Evolutionary conservation across 495 filamentous ascomycete species (phyloP), one percentile per base, ranked within the genome.

Genomic region (Lophiostoma macrostomum): DNA sequence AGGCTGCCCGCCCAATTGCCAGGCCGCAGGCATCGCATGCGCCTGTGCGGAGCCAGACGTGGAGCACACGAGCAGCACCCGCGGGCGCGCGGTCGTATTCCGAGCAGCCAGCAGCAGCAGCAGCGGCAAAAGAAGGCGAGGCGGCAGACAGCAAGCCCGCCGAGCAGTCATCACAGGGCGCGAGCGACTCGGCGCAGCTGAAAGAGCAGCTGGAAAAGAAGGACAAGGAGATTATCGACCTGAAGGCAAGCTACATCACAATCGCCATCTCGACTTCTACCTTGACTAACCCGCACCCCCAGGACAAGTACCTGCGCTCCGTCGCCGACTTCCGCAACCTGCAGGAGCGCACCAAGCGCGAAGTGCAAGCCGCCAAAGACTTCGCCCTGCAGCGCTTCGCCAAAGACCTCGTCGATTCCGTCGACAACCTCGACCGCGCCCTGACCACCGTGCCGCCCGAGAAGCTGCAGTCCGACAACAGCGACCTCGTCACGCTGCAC

Each of bases 311-410:
- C 69, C 81, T 93, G 41, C 93, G 93, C 62, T 85, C 83, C 37
- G 87, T 96, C 54, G 93, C 93, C 68, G 93, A 97, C 58, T 97
- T 91, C 79, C 88, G 88, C 63, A 98, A 96, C 74, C 86, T 97
- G 30, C 91, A 96, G 76, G 88, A 95, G 58, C 88, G 93, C 62
- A 91, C 88, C 5, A 84, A 86, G 72, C 89, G 94, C 61, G 94
- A 98, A 37, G 82, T 93, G 70, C 86, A 94, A 66, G 69, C 77
- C 28, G 86, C 90, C 31, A 84, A 60, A 44, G 88, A 94, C 74
- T 98, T 91, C 63, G 94, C 94, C 51, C 90, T 98, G 68, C 88
- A 95, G 69, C 80, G 83, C 46, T 98, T 98, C 73, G 89, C 91
- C 65, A 83, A 86, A 67, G 93, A 98, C 72, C 84, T 98, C 32